Evolutionary conservation across 495 filamentous ascomycete species (phyloP).

Genomic region (Hyaloscypha finlandica): DNA sequence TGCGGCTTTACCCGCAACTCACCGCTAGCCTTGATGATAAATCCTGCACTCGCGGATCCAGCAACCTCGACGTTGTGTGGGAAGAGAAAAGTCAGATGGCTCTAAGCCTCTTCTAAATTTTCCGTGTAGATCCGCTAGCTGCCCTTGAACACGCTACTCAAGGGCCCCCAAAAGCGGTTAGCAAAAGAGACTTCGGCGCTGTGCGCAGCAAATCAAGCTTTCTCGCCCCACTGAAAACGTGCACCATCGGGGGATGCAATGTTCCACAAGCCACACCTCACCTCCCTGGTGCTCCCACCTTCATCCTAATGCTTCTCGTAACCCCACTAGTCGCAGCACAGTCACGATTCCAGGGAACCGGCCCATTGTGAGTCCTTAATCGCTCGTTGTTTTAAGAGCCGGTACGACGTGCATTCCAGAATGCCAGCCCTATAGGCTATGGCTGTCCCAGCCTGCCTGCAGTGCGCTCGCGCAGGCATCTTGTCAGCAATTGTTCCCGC

Average conservation of each 20-base stretch:
- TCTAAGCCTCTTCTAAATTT: background rate
- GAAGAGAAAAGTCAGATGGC: background rate
- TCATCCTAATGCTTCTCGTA: background rate
- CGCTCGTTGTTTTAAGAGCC: background rate
- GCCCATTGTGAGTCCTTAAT: background rate
- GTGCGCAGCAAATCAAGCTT: background rate
- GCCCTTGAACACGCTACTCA: background rate
- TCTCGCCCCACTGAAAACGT: background rate
- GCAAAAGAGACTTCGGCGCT: background rate
- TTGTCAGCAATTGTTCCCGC: background rate
- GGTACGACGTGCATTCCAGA: background rate
- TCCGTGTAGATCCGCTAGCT: background rate
- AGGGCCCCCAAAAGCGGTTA: conserved; percentile 2
- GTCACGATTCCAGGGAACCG: background rate
- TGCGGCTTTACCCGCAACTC: too few relatives aligned
- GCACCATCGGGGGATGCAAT: too few relatives aligned
- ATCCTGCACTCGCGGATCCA: background rate
- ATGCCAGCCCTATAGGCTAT: background rate
- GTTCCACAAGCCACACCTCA: background rate
- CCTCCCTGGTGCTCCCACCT: too few relatives aligned
- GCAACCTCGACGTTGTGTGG: background rate
- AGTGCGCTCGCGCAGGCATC: background rate
- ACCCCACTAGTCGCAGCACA: background rate
- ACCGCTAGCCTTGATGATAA: background rate
- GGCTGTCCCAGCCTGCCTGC: background rate